A percentile compares a stretch with the other conserved stretches of the same genome.
Evolutionary conservation across 192 early-diverging fungal species (phyloP).

Genomic region (Phlyctochytrium planicorne): DNA sequence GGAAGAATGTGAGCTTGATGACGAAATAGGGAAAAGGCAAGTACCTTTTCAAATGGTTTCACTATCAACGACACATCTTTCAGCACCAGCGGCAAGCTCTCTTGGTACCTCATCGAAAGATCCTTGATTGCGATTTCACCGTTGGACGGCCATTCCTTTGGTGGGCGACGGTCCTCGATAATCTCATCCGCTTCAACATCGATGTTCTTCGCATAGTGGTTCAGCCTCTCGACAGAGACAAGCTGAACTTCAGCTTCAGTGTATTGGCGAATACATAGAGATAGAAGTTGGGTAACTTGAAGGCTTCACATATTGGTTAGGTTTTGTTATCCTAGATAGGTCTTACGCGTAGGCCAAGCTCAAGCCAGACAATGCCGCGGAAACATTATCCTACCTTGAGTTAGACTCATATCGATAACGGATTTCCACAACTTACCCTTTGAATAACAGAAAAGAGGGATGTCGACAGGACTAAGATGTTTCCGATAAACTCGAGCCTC

Average conservation of each 20-base stretch:
- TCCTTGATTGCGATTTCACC: conserved; percentile 42
- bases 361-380: conserved; percentile 72
- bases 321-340: no score
- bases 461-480: conserved; percentile 56
- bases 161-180: conserved; percentile 32
- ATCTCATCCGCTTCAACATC: conserved; percentile 66
- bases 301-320: no score
- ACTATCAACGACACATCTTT: conserved; percentile 39
- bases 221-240: conserved; percentile 23
- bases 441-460: conserved; percentile 67
- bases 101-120: conserved; percentile 42
- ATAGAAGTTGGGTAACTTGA: conserved; percentile 28
- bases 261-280: conserved; percentile 29
- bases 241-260: conserved; percentile 35
- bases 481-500: conserved; percentile 56
- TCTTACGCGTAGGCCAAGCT: conserved; percentile 68
- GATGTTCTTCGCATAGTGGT: conserved; percentile 33
- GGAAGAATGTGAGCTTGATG: background rate
- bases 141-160: conserved; percentile 38
- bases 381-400: conserved; percentile 36
- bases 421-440: background rate
- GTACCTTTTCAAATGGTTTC: conserved; percentile 38
- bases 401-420: no score
- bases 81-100: conserved; percentile 41
- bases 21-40: background rate